phyloP scores from a whole-genome alignment of 192 early-diverging fungal genomes.

The Coemansia sp. region DNA sequence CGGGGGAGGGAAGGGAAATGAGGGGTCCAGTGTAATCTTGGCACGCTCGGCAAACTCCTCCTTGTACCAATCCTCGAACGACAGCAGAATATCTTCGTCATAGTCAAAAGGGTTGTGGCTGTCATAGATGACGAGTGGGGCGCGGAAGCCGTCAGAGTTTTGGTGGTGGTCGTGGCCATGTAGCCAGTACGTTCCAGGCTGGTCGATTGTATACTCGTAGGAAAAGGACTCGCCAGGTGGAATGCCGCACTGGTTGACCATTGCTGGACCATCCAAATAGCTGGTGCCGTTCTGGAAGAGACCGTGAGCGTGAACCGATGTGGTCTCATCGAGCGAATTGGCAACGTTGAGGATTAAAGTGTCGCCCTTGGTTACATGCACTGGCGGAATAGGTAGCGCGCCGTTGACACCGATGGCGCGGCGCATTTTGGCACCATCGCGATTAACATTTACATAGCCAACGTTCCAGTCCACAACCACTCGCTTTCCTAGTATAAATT shows the following conservation, averaged over 20 bases:
- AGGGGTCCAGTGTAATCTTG: conserved; percentile 50
- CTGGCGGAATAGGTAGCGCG: conserved; percentile 55
- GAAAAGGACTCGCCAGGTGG: conserved; percentile 61
- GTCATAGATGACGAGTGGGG: conserved; percentile 67
- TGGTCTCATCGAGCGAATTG: conserved; percentile 60
- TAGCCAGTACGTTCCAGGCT: conserved; percentile 83
- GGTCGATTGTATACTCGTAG: conserved; percentile 62
- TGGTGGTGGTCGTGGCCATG: conserved; percentile 69
- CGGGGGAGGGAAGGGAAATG: conserved; percentile 57
- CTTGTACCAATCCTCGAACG: conserved; percentile 72
- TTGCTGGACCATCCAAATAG: conserved; percentile 67
- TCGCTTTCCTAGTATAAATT: not conserved
- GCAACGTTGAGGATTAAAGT: conserved; percentile 31
- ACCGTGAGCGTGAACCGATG: conserved; percentile 74
- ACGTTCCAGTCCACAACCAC: conserved; percentile 62
- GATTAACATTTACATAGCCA: conserved; percentile 62
- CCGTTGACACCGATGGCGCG: conserved; percentile 68
- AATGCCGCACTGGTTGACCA: conserved; percentile 74
- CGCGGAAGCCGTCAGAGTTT: conserved; percentile 79
- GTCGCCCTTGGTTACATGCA: conserved; percentile 17
- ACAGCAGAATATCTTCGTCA: conserved; percentile 63
- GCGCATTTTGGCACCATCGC: conserved; percentile 60
- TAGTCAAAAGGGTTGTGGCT: conserved; percentile 53
- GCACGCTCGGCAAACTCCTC: conserved; percentile 56
- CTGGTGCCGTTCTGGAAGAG: conserved; percentile 69